Evolutionary conservation across 1,284 basidiomycete species (phyloP), one percentile per base, ranked within the genome.

Genomic region (Malassezia japonica): DNA sequence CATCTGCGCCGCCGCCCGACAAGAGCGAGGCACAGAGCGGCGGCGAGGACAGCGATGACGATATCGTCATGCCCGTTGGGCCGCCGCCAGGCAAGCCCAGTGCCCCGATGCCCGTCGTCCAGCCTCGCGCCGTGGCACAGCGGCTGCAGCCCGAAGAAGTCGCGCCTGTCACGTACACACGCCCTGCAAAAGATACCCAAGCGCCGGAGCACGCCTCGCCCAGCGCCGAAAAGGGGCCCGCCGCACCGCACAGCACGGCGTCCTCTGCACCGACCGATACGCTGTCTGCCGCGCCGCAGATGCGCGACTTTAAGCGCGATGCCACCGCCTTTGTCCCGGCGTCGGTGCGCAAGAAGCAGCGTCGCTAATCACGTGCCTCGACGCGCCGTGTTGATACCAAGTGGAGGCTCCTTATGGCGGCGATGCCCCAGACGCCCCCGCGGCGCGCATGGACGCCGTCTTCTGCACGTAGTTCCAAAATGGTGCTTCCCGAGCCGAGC

Each of bases 231-330:
- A 29, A 10, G 21, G 28, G 18, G 8, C 28, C 28, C 8, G 8
- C 8, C 28, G 28, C 43, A 7, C 24, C 27, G 10, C n/a, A 9
- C 15, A 20, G 12, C 33, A 18, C 33, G 9, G 12, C 25, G 29
- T 15, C 13, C 24, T n/a, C 43, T 13, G n/a, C 33, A 6, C n/a
- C 25, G 6, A 46, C n/a, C n/a, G n/a, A n/a, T 6, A 55, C 60
- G 13, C 51, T 72, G 25, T 61, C 59, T 10, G 64, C 70, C 12
- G 60, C 57, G 25, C 71, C 71, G 2, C 62, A 70, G 41, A 47
- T 73, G 34, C 70, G 70, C 18, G 62, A 71, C 46, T 49, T 71
- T 18, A 65, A 64, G 46, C 64, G 62, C 21, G 68, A 71, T 33
- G 55, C 65, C 1, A 67, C 68, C 5, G 51, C 59, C 2, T 73